Percentiles rank a stretch among this genome's conserved stretches.
phyloP scores from a whole-genome alignment of 108 stramenopile species.

The Nitzschia sp. region DNA sequence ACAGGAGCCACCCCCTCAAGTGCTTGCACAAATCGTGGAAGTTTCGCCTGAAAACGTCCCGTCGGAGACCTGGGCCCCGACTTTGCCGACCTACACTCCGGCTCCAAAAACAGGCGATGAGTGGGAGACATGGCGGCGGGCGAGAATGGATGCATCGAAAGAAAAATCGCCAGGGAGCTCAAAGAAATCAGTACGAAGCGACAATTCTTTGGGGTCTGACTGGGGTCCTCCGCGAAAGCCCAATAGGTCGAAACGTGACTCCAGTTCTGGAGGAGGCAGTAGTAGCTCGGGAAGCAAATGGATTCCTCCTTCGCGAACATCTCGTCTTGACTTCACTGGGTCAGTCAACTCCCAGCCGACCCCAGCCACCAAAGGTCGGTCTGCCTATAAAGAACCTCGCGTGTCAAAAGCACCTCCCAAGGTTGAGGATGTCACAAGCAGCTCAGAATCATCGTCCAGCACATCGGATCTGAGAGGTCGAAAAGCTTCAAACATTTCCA shows the following conservation, averaged over 20 bases:
- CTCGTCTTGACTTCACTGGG: slow-evolving; percentile 21
- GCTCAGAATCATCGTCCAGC: not conserved
- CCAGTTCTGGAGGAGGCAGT: too few relatives aligned
- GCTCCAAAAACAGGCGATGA: not conserved
- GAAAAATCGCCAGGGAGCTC: not conserved
- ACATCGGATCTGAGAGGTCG: not conserved
- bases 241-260: not conserved
- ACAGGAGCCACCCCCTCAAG: not conserved
- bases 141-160: not conserved
- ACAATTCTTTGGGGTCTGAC: not conserved
- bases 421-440: not conserved
- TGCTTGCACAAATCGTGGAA: not conserved
- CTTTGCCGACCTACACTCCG: not conserved
- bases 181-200: not conserved
- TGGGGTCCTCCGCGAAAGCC: slow-evolving; percentile 2
- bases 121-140: slow-evolving; percentile 15
- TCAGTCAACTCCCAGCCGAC: slow-evolving; percentile 9
- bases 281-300: not conserved
- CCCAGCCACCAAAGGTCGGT: not conserved
- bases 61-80: slow-evolving; percentile 1
- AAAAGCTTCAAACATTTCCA: not conserved
- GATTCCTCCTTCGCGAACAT: slow-evolving; percentile 5
- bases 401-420: not conserved
- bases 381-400: not conserved
- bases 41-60: not conserved